Evolutionary conservation across 768 basidiomycete genomes (phyloP), one percentile per base, ranked within the genome.

Genomic region (Pulveroboletus sp.): DNA sequence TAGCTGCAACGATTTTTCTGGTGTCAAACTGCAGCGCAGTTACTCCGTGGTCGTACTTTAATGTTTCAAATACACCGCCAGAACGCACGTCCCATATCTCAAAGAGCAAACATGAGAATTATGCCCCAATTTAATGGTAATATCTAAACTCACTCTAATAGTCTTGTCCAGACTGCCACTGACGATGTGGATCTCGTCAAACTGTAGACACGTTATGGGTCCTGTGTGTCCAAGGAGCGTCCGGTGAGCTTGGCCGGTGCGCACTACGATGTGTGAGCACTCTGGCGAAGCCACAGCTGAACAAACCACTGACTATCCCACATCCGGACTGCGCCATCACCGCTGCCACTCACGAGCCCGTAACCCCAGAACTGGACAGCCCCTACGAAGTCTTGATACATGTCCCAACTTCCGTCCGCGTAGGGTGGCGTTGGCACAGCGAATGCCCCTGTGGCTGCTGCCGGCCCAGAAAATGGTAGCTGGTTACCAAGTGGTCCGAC

Each of bases 321-420:
- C 94, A 99, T 97, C 56, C 96, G 73, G 26, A 98, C 94, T 3
- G 89, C 95, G 31, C 95, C 93, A 65, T 99, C 96, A 1, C 93
- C 94, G 59, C 93, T 96, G 2, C 94, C 96, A 58, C 93, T 96
- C 5, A 97, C 93, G 30, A 99, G 78, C 1, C 93, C 96, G 64
- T 96, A 95, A 4, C 93, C 94, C 95, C 96, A 98, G 66, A 97
- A 97, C 65, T 98, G 96, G 36, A 98, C 87, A 4, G 89, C 92
- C 3, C 96, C 96, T 8, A 99, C 93, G 64, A 95, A 98, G 68
- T 99, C 94, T 65, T 93, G 84, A 66, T 95, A 96, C 80, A 91
- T 84, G 52, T 95, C 93, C 85, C 89, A 91, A 50, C 81, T 88
- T 6, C 92, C 93, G 64, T 96, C 93, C 0, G 89, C 83, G 55